Evolutionary conservation across 176 grass and related monocot species (phyloP), one percentile per base, ranked within the genome.

Genomic region (Carex cristatella): DNA sequence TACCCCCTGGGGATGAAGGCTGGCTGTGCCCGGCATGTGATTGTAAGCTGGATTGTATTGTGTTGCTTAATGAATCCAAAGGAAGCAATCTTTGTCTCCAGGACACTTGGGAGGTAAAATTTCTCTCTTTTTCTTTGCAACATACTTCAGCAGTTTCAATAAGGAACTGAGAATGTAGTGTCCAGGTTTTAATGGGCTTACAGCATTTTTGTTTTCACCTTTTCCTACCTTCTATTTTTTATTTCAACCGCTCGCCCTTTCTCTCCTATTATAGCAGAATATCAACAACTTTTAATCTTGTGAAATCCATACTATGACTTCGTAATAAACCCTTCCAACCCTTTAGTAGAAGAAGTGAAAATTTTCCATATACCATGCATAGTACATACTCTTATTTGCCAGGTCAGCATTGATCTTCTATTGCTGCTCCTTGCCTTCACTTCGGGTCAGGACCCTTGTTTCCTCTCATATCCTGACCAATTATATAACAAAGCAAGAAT

Each of bases 41-140:
- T 86, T 99, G 93, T 88, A 99, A 99, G 85, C 68, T 94, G 56
- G 83, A 99, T 61, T 99, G 91, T 84, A 87, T 99, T 68, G 91
- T 88, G 68, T 84, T 90, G 87, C 81, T 99, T 86, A 99, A 95
- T 85, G 93, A 99, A 88, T 92, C 87, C 79, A 89, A 99, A 74
- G 96, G 87, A 87, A 92, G 85, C 54, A 84, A 83, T 69, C 93
- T 99, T 82, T 88, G 84, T 72, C 91, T 99, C 28, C 86, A 92
- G 81, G 96, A 99, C 85, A 89, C 93, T 0, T 99, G 91, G 91
- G 93, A 99, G 93, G 96, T 99, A 95, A 95, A 83, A 31, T 49
- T 79, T 55, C 3, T 71, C 3, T 40, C 61, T 69, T 33, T 69
- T 46, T n/a, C 28, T 33, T 57, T 53, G 5, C 28, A 57, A 35